These are phyloP conservation scores for Botrytis medusae DNA, from an alignment of 2,329 filamentous ascomycete species.

Conservation along the genomic window DNA sequence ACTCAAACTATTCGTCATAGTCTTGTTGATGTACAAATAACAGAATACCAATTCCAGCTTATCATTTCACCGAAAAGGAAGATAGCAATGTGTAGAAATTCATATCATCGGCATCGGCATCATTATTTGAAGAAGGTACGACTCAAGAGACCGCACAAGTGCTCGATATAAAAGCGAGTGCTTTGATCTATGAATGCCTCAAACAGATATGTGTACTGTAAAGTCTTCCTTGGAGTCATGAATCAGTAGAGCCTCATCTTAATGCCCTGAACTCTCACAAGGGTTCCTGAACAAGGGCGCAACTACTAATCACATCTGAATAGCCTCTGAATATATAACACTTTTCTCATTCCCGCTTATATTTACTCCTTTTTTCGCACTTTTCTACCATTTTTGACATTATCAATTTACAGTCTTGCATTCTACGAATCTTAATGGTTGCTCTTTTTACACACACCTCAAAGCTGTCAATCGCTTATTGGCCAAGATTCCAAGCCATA, in stretches of 20 bases:
- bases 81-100: neutral
- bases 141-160: neutral
- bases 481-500: neutral
- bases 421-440: neutral
- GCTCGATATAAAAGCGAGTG: neutral
- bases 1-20: neutral
- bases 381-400: neutral
- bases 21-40: neutral
- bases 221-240: neutral
- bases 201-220: neutral
- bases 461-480: neutral
- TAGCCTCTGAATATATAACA: neutral
- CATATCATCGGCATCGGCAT: neutral
- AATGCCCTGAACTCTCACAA: neutral
- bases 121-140: neutral
- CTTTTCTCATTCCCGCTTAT: neutral
- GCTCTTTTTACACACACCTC: constrained; percentile 3
- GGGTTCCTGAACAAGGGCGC: neutral
- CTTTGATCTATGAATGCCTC: neutral
- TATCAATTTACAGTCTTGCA: neutral
- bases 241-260: neutral
- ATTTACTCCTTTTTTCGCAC: neutral
- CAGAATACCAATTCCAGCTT: neutral
- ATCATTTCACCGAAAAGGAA: too few relatives aligned
- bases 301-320: neutral